Evolutionary conservation across 768 basidiomycete species (phyloP), one percentile per base, ranked within the genome.

Genomic region (Hydnomerulius pinastri): DNA sequence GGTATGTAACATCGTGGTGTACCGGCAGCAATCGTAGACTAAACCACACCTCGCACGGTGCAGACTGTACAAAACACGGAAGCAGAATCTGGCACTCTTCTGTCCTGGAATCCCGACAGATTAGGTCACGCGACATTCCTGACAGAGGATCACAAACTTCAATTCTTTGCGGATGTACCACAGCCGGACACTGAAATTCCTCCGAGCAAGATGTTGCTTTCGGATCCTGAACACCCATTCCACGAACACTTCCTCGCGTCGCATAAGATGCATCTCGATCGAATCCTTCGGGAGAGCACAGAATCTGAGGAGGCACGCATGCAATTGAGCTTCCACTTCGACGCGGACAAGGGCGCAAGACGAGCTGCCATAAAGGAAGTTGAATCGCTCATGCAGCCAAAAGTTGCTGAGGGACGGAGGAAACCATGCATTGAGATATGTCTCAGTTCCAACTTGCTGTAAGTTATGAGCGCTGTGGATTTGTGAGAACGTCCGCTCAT

Each of bases 91-190:
- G 66, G 78, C 8, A 63, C 70, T 30, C 70, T 92, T 11, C 76
- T 92, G 0, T 79, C 80, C 1, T 84, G 77, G 65, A 65, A 68
- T 18, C 90, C 90, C 0, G 74, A 85, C 44, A 74, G 91, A 36
- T 71, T 93, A 0, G 87, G 91, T 0, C 91, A 93, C 53, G 91
- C 88, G 3, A 92, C 91, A 0, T 92, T 87, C 68, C 75, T 94
- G 20, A 72, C 82, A 50, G 78, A 80, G 2, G 79, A 81, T 39
- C 80, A 82, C 0, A 78, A 80, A 52, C 66, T 71, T 1, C 62
- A 83, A 33, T 86, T 90, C 7, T 68, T 79, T 46, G 61, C 61
- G 8, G 60, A 62, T 36, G 48, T 68, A 37, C 61, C 61, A 21
- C 58, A 66, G 1, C 42, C 50, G 3, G 23, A 53, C 45, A 17